Conservation (phyloP, 306 rosid genomes). For the Lagenaria siceraria region DNA sequence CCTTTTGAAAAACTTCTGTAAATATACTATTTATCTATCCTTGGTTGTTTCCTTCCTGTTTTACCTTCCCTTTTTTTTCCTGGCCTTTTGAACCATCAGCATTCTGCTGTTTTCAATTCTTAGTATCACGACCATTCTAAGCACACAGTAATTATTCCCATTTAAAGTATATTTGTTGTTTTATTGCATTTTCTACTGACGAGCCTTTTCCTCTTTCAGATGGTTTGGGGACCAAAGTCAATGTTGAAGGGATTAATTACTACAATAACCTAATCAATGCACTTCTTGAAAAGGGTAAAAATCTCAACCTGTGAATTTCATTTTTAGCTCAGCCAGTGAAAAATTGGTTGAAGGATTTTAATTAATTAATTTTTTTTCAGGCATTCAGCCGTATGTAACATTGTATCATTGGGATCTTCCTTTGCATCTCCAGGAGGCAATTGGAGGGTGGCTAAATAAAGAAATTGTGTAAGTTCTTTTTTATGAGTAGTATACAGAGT, state of each 20-base stretch:
- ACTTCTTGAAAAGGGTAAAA: constrained; percentile 75
- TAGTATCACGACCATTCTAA: background rate
- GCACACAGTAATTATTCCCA: background rate
- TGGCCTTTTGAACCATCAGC: background rate
- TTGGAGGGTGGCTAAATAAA: constrained; percentile 82
- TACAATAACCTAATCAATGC: constrained; percentile 69
- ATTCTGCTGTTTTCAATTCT: background rate
- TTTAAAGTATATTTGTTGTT: background rate
- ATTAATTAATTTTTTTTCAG: constrained; percentile 20
- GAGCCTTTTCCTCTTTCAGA: constrained; percentile 33
- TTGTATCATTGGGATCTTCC: constrained; percentile 98
- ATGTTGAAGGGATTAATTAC: constrained; percentile 62
- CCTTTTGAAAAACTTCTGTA: background rate
- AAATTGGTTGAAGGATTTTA: background rate
- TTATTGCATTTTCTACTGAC: background rate
- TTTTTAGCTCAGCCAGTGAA: background rate
- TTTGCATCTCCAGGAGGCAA: constrained; percentile 69
- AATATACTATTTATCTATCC: background rate
- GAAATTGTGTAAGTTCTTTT: constrained; percentile 49
- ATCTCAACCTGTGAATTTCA: constrained; percentile 3
- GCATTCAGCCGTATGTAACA: constrained; percentile 76
- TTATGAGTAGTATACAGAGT: background rate
- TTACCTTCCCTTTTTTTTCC: background rate
- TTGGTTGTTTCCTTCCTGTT: background rate
- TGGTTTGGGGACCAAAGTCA: constrained; percentile 83